A percentile compares a stretch with the other conserved stretches of the same genome.
Conservation (phyloP, 768 basidiomycete species). For the Termitomyces sp. region DNA sequence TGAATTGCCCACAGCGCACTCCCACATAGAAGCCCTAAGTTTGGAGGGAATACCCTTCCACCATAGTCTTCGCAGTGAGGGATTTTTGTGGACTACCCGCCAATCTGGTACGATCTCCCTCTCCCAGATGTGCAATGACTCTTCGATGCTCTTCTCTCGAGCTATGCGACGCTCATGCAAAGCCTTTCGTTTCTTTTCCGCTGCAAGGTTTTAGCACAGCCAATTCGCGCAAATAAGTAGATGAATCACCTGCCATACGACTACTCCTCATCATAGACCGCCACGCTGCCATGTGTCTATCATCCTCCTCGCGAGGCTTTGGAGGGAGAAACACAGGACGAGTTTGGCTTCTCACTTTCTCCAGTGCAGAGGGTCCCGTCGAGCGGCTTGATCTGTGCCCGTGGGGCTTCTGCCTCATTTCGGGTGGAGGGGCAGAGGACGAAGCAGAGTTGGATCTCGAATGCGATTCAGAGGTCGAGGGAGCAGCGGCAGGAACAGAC, state of each 20-base stretch:
- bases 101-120: constrained; percentile 78
- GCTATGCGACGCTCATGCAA: constrained; percentile 55
- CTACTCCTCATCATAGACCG: constrained; percentile 84
- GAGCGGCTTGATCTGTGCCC: constrained; percentile 45
- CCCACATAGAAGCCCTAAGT: constrained; percentile 77
- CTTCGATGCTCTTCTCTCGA: constrained; percentile 65
- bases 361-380: constrained; percentile 62
- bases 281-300: constrained; percentile 83
- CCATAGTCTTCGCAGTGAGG: constrained; percentile 69
- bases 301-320: constrained; percentile 70
- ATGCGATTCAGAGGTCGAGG: constrained; percentile 15
- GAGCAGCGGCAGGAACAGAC: constrained; percentile 4
- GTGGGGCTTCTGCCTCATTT: constrained; percentile 19
- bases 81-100: constrained; percentile 64
- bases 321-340: constrained; percentile 84
- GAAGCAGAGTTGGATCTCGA: constrained; percentile 19
- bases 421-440: constrained; percentile 19
- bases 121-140: constrained; percentile 72
- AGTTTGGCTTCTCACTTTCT: constrained; percentile 80
- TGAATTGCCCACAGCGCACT: constrained; percentile 78
- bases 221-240: not conserved
- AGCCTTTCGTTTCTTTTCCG: constrained; percentile 65
- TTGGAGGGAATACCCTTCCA: constrained; percentile 87
- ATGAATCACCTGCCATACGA: constrained; percentile 57
- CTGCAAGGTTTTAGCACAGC: constrained; percentile 25